phyloP scores from a whole-genome alignment of 257 asterid species.

The Solanum chilense region DNA sequence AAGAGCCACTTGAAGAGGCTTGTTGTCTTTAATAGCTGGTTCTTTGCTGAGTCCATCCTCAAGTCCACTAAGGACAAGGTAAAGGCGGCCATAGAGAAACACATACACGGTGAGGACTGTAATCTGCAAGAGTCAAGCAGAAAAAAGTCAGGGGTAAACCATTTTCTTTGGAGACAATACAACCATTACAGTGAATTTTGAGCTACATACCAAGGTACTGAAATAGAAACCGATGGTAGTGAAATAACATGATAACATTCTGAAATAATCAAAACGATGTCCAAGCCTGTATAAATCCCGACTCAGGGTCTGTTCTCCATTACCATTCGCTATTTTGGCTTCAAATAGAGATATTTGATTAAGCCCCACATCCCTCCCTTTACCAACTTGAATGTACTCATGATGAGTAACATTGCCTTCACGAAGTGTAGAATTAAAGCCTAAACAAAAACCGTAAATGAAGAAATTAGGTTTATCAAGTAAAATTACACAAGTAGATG shows the following conservation, averaged over 20 bases:
- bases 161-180: neutral
- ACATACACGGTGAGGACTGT: conserved; percentile 92
- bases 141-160: neutral
- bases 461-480: neutral
- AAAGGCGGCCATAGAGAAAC: conserved; percentile 91
- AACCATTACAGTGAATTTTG: neutral
- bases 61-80: conserved; percentile 93
- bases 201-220: conserved; percentile 72
- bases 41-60: conserved; percentile 61
- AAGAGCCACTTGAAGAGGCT: conserved; percentile 80
- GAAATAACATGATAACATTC: conserved; percentile 94
- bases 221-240: conserved; percentile 95
- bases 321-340: conserved; percentile 96
- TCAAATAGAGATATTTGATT: conserved; percentile 95
- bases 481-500: neutral
- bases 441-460: conserved; percentile 19
- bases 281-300: conserved; percentile 96
- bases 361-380: conserved; percentile 98
- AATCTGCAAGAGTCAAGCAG: conserved; percentile 44
- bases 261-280: conserved; percentile 92
- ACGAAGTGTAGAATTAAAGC: conserved; percentile 96
- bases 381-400: conserved; percentile 97
- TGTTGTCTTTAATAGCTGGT: conserved; percentile 52
- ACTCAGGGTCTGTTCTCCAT: conserved; percentile 95
- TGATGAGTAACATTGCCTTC: conserved; percentile 98